phyloP scores from a whole-genome alignment of 2,329 filamentous ascomycete species.

The Cadophora malorum region DNA sequence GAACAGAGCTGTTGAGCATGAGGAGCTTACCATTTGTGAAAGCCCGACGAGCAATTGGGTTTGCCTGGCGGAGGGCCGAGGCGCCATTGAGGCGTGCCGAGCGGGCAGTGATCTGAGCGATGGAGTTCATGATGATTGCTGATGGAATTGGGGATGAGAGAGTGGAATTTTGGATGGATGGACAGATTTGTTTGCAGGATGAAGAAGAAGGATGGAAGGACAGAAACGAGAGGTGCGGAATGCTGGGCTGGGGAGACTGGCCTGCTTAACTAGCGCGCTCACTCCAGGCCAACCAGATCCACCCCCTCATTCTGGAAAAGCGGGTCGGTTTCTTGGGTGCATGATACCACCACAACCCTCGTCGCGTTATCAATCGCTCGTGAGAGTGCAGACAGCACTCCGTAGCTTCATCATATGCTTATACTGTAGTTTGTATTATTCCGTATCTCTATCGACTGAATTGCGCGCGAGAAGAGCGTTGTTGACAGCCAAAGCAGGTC shows the following conservation, averaged over 20 bases:
- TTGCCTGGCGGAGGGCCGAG: constrained; percentile 34
- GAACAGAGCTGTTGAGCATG: constrained; percentile 27
- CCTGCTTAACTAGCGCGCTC: constrained; percentile 3
- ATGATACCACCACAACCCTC: background rate
- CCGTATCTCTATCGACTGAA: background rate
- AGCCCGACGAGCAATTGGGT: constrained; percentile 39
- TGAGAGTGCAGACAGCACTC: background rate
- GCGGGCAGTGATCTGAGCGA: constrained; percentile 37
- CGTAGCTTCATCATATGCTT: background rate
- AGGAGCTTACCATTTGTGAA: constrained; percentile 39
- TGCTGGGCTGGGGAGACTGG: background rate
- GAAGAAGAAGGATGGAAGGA: constrained; percentile 7
- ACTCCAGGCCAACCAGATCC: constrained; percentile 16
- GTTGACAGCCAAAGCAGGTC: background rate
- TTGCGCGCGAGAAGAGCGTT: background rate
- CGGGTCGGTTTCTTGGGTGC: constrained; percentile 1
- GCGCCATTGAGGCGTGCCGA: constrained; percentile 39
- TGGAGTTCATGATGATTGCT: constrained; percentile 40
- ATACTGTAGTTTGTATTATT: background rate
- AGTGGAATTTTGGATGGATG: constrained; percentile 23
- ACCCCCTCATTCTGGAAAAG: constrained; percentile 15
- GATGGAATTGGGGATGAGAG: constrained; percentile 35
- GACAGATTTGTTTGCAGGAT: constrained; percentile 3
- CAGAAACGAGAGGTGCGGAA: constrained; percentile 5
- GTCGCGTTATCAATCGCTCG: background rate